These are phyloP conservation scores for Venustampulla echinocandica DNA, from an alignment of 495 filamentous ascomycete species.

Conservation along the genomic window DNA sequence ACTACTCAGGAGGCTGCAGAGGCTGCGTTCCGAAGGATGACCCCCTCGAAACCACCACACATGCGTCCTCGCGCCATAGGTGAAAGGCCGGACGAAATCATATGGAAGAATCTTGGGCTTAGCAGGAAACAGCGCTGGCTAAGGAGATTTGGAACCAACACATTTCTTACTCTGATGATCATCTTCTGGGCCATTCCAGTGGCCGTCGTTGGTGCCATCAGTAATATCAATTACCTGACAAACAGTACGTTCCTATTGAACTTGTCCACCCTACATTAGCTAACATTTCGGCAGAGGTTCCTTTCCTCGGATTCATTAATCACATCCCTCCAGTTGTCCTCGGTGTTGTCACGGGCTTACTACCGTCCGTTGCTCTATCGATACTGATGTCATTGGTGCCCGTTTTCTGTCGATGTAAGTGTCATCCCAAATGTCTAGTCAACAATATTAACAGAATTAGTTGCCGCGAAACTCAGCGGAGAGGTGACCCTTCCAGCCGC, in stretches of 20 bases:
- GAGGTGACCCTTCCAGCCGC: constrained; percentile 66
- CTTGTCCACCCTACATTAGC: constrained; percentile 16
- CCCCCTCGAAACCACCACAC: constrained; percentile 76
- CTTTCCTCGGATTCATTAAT: constrained; percentile 51
- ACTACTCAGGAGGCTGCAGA: constrained; percentile 71
- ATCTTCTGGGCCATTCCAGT: constrained; percentile 96
- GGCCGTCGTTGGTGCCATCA: constrained; percentile 78
- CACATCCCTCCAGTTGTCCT: constrained; percentile 61
- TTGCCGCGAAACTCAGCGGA: constrained; percentile 67
- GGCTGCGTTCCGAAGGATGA: constrained; percentile 70
- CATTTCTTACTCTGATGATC: constrained; percentile 69
- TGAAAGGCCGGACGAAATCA: constrained; percentile 69
- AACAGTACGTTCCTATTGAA: constrained; percentile 29
- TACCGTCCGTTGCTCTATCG: constrained; percentile 71
- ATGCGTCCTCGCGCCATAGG: constrained; percentile 85
- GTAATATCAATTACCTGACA: constrained; percentile 68
- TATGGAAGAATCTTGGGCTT: constrained; percentile 83
- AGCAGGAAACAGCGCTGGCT: constrained; percentile 75
- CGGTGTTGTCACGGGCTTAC: constrained; percentile 76
- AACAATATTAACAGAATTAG: constrained; percentile 18
- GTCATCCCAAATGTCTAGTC: constrained; percentile 14
- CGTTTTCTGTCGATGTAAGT: constrained; percentile 54
- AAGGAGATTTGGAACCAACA: constrained; percentile 56
- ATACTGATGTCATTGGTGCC: constrained; percentile 86
- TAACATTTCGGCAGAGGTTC: constrained; percentile 13